Evolutionary conservation across 140 eudicot species (phyloP), one percentile per base, ranked within the genome.

Genomic region (Anethum foeniculum): DNA sequence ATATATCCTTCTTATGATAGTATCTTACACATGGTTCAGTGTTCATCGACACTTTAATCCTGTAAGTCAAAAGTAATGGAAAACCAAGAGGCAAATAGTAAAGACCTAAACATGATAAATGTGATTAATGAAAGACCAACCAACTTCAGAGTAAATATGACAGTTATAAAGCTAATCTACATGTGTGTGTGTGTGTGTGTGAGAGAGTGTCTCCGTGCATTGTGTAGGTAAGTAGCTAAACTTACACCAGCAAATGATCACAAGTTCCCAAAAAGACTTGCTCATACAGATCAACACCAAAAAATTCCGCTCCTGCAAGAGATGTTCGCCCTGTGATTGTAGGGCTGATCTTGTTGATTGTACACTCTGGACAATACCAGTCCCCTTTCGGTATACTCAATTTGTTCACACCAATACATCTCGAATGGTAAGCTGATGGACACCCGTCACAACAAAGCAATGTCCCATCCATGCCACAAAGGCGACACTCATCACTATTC

Each of bases 371-470:
- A 80, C 99, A 95, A 86, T 76, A 95, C 99, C 99, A 95, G 18
- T 85, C 85, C 77, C 97, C 99, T 65, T 85, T 85, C 19, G 98
- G 96, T 82, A 95, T 89, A 78, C 27, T 80, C 91, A 71, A 36
- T 86, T 91, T 95, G 90, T 69, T 83, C 80, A 93, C 86, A 14
- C 98, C 98, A 41, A 95, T 83, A 84, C 99, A 95, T 87, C 99
- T 93, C 43, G 97, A 83, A 85, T 95, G 99, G 84, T 92, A 95
- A 62, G 98, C 91, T 77, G 94, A 91, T 2, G 99, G 99, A 65
- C 99, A 95, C 52, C 99, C 99, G 85, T 95, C 99, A 85, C 99
- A 95, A 82, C 99, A 95, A 77, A 95, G 81, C 80, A 95, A 88
- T 7, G 88, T 88, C 78, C 99, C 99, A 68, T 95, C 99, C 99